phyloP scores from a whole-genome alignment of 2,329 filamentous ascomycete genomes.

The Pseudogymnoascus verrucosus region DNA sequence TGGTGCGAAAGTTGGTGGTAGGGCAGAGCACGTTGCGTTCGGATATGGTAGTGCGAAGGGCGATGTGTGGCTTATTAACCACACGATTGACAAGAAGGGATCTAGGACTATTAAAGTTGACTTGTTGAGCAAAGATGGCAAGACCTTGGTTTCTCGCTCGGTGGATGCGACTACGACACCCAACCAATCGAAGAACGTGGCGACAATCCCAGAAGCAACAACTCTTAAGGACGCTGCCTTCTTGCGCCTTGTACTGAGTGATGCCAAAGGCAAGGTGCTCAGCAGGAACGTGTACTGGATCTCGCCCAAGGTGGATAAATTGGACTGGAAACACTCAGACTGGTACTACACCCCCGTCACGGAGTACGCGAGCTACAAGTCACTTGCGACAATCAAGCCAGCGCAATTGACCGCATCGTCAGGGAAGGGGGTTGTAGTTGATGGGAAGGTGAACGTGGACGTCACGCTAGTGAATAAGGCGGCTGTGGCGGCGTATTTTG shows the following conservation, averaged over 20 bases:
- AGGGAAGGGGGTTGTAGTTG: not conserved
- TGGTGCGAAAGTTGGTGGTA: conserved; percentile 44
- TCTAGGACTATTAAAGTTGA: conserved; percentile 39
- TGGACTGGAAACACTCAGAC: conserved; percentile 48
- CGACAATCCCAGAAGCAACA: conserved; percentile 26
- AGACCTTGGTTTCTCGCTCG: conserved; percentile 29
- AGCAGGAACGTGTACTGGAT: conserved; percentile 57
- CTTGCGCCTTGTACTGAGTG: conserved; percentile 40
- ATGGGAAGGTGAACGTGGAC: conserved; percentile 17
- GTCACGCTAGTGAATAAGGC: conserved; percentile 45
- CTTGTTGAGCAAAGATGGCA: conserved; percentile 41
- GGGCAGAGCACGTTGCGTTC: conserved; percentile 47
- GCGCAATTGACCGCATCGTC: conserved; percentile 32
- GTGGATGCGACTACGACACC: conserved; percentile 33
- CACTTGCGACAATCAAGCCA: conserved; percentile 32
- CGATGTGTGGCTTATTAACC: conserved; percentile 47
- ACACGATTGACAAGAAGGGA: conserved; percentile 34
- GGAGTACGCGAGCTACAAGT: conserved; percentile 40
- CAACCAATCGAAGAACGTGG: conserved; percentile 36
- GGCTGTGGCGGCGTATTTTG: conserved; percentile 47
- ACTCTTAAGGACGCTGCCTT: conserved; percentile 39
- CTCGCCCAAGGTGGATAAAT: conserved; percentile 35
- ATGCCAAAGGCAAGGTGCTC: conserved; percentile 28
- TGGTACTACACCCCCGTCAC: conserved; percentile 54
- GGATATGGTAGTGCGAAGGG: conserved; percentile 38